Percentiles rank a stretch among this genome's conserved stretches.
These are phyloP conservation scores for Kwoniella shivajii DNA, from an alignment of 1,284 basidiomycete species.

Conservation along the genomic window DNA sequence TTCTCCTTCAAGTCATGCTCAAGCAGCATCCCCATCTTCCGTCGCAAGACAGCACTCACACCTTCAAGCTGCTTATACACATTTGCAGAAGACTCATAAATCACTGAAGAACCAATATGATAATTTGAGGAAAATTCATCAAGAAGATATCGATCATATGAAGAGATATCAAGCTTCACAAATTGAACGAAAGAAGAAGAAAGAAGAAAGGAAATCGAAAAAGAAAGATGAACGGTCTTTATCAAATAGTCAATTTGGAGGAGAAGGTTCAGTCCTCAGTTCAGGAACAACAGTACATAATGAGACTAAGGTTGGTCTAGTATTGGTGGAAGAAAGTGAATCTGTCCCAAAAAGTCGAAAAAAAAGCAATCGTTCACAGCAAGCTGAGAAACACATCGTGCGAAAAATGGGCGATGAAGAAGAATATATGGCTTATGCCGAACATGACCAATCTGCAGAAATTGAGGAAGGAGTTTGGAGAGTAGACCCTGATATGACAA, in stretches of 20 bases:
- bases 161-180: slow-evolving; percentile 40
- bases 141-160: slow-evolving; percentile 31
- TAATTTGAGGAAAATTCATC: slow-evolving; percentile 22
- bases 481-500: not conserved
- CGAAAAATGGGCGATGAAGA: not conserved
- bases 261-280: not conserved
- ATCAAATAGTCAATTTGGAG: not conserved
- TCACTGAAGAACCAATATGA: slow-evolving; percentile 30
- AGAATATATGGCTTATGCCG: not conserved
- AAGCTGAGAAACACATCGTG: not conserved
- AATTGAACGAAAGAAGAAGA: slow-evolving; percentile 16
- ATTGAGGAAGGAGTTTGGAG: not conserved
- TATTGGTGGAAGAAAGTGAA: slow-evolving; percentile 18
- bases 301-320: not conserved
- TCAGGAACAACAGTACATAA: not conserved
- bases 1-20: slow-evolving; percentile 6
- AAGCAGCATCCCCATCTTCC: not conserved
- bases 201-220: slow-evolving; percentile 4
- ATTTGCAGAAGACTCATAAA: slow-evolving; percentile 31
- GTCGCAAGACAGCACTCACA: not conserved
- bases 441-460: not conserved
- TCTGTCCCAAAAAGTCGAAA: not conserved
- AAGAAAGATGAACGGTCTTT: not conserved
- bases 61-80: slow-evolving; percentile 14
- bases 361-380: not conserved